These are phyloP conservation scores for Nelumbo lutea DNA, from an alignment of 164 flowering plant genomes.

Conservation along the genomic window DNA sequence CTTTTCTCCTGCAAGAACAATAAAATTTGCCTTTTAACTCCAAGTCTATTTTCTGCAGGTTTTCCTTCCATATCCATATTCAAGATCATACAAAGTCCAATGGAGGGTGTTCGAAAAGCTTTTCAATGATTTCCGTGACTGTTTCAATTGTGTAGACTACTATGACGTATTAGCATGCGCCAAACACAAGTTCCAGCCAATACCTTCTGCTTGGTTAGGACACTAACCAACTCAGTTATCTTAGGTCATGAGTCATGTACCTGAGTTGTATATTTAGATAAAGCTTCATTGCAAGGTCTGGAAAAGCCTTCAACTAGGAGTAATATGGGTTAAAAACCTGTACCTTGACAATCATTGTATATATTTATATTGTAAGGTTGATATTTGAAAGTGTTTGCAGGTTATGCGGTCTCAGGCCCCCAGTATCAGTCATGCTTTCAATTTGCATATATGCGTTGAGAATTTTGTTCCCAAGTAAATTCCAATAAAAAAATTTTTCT, in stretches of 20 bases:
- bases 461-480: too few species aligned
- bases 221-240: slow-evolving; percentile 26
- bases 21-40: not conserved
- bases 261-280: not conserved
- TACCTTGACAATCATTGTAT: not conserved
- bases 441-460: too few species aligned
- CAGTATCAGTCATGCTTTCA: too few species aligned
- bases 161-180: slow-evolving; percentile 56
- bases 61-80: slow-evolving; percentile 69
- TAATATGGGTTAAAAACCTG: not conserved
- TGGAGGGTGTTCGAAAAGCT: slow-evolving; percentile 81
- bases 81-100: slow-evolving; percentile 55
- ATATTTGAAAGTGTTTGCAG: too few species aligned
- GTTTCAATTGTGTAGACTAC: slow-evolving; percentile 49
- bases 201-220: slow-evolving; percentile 78
- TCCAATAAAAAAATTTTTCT: too few species aligned
- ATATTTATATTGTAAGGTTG: not conserved
- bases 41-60: slow-evolving; percentile 35
- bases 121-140: slow-evolving; percentile 80
- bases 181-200: slow-evolving; percentile 68
- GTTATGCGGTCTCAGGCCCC: too few species aligned
- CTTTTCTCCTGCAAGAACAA: not conserved
- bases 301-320: not conserved
- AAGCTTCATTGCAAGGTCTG: not conserved
- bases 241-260: not conserved